These are phyloP conservation scores for Dalbergia oliveri DNA, from an alignment of 306 rosid species.

Conservation along the genomic window DNA sequence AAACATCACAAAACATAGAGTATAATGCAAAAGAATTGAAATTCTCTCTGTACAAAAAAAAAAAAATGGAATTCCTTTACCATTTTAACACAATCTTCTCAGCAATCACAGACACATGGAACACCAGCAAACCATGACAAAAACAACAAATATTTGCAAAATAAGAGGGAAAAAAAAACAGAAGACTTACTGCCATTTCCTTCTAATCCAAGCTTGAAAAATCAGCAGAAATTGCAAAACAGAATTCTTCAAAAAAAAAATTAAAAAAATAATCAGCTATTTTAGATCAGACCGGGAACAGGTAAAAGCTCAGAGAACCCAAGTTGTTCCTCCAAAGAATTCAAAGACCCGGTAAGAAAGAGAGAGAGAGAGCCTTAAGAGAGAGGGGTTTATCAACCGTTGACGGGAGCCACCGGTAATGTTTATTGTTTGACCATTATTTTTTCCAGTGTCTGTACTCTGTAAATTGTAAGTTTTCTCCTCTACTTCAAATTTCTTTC, in stretches of 20 bases:
- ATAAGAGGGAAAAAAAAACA: background rate
- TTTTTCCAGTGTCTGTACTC: constrained; percentile 41
- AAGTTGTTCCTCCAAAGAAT: constrained; percentile 50
- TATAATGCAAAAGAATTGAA: constrained; percentile 46
- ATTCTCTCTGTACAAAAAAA: background rate
- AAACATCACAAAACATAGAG: constrained; percentile 18
- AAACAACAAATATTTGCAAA: background rate
- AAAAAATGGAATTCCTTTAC: background rate
- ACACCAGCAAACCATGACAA: constrained; percentile 24
- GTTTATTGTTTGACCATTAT: constrained; percentile 64
- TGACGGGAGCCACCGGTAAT: constrained; percentile 82
- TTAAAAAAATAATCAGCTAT: constrained; percentile 19
- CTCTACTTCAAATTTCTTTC: constrained; percentile 44
- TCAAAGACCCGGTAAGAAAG: constrained; percentile 48
- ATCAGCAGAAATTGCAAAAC: constrained; percentile 40
- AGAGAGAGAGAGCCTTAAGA: constrained; percentile 20
- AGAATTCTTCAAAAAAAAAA: constrained; percentile 33
- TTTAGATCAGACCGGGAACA: constrained; percentile 45
- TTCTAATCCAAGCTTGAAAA: constrained; percentile 53
- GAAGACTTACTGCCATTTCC: constrained; percentile 76
- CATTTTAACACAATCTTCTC: constrained; percentile 35
- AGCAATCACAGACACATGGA: constrained; percentile 39
- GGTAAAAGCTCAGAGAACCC: constrained; percentile 42
- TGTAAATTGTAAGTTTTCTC: constrained; percentile 53
- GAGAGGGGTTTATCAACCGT: constrained; percentile 74